phyloP scores from a whole-genome alignment of 2,329 filamentous ascomycete species.

The Colletotrichum caudatum region DNA sequence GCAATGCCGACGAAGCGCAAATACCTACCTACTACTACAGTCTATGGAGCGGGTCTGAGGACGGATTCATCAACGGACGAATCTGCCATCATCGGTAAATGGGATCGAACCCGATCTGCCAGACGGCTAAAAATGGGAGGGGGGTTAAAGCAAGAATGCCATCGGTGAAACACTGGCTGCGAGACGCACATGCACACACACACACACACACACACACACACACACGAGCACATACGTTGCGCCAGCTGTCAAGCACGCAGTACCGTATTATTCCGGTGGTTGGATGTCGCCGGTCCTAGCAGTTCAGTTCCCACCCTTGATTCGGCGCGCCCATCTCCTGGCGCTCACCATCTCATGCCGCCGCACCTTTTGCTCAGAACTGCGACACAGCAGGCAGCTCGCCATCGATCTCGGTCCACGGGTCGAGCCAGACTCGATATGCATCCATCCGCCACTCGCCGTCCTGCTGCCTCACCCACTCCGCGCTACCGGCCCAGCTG shows the following conservation, averaged over 20 bases:
- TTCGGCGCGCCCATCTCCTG: neutral
- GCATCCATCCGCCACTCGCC: conserved; percentile 39
- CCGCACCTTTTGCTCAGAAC: conserved; percentile 18
- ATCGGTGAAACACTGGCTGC: conserved; percentile 23
- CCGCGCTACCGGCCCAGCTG: conserved; percentile 41
- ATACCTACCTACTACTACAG: neutral
- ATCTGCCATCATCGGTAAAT: conserved; percentile 35
- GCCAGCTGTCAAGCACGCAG: conserved; percentile 15
- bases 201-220: neutral
- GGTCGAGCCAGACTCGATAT: conserved; percentile 41
- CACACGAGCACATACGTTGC: conserved; percentile 6
- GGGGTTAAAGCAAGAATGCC: conserved; percentile 15
- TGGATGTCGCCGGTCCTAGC: conserved; percentile 3
- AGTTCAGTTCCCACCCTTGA: conserved; percentile 8
- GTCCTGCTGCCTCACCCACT: conserved; percentile 35
- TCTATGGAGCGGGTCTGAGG: conserved; percentile 34
- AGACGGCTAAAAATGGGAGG: conserved; percentile 5
- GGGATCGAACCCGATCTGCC: conserved; percentile 24
- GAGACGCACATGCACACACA: conserved; percentile 2
- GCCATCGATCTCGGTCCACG: conserved; percentile 35
- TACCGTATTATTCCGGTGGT: conserved; percentile 1
- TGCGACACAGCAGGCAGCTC: conserved; percentile 28
- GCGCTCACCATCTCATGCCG: neutral
- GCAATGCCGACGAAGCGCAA: conserved; percentile 36
- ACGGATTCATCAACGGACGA: conserved; percentile 31